Conservation (phyloP, 2,329 filamentous ascomycete genomes). For the Exophiala alcalophila region DNA sequence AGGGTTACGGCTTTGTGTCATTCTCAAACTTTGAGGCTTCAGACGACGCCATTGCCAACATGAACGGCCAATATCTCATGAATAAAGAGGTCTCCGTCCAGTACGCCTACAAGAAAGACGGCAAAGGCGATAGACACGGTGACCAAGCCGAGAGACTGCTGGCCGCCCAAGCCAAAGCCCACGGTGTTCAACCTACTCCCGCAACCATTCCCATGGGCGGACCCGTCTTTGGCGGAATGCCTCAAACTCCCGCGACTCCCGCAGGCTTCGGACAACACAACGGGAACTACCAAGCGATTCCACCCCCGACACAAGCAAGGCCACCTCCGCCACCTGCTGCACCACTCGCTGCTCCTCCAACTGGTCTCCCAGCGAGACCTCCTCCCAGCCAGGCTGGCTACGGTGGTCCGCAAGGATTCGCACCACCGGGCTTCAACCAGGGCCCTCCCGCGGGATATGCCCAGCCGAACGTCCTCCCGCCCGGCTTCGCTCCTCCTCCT, state of each 20-base stretch:
- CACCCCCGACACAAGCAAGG: slow-evolving; percentile 42
- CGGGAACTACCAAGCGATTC: slow-evolving; percentile 42
- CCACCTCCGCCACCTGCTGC: slow-evolving; percentile 59
- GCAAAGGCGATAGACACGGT: slow-evolving; percentile 92
- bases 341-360: slow-evolving; percentile 46
- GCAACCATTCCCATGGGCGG: slow-evolving; percentile 59
- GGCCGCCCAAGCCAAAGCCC: slow-evolving; percentile 86
- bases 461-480: slow-evolving; percentile 43
- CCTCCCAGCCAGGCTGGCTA: slow-evolving; percentile 66
- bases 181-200: slow-evolving; percentile 83
- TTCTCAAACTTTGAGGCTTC: slow-evolving; percentile 92
- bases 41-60: slow-evolving; percentile 83
- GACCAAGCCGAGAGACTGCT: slow-evolving; percentile 90
- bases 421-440: slow-evolving; percentile 43
- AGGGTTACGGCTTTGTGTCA: slow-evolving; percentile 94
- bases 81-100: slow-evolving; percentile 96
- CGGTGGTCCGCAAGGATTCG: slow-evolving; percentile 60
- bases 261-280: slow-evolving; percentile 43
- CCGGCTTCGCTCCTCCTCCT: slow-evolving; percentile 51
- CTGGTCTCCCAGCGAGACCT: slow-evolving; percentile 64
- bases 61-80: slow-evolving; percentile 95
- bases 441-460: slow-evolving; percentile 39
- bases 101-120: slow-evolving; percentile 99
- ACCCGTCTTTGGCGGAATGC: slow-evolving; percentile 35
- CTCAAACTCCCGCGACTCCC: slow-evolving; percentile 33